Percentiles rank a stretch among this genome's conserved stretches.
phyloP scores from a whole-genome alignment of 352 stramenopile species.

The Pythium inflatum region DNA sequence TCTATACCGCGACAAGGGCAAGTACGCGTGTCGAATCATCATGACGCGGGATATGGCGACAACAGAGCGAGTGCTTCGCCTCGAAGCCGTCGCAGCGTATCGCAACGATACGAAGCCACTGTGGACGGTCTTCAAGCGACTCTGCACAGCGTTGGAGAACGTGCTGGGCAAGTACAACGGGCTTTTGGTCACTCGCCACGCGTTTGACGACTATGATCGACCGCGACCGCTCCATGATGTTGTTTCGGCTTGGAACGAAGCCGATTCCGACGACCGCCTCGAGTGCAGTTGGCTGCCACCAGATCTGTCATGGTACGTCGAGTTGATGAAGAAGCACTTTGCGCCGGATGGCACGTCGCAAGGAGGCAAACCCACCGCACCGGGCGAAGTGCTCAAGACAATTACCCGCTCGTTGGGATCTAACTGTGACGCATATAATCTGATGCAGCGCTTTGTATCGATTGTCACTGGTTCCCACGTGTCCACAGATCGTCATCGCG shows the following conservation, averaged over 20 bases:
- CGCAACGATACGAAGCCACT: not conserved
- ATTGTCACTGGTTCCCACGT: too few species aligned
- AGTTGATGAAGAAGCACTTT: not conserved
- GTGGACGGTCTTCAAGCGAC: conserved; percentile 12
- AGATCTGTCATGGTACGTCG: conserved; percentile 1
- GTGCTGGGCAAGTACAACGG: not conserved
- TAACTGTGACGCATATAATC: too few species aligned
- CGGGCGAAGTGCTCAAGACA: too few species aligned
- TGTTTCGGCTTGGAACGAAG: not conserved
- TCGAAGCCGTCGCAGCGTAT: conserved; percentile 1
- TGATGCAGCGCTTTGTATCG: too few species aligned
- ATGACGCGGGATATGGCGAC: not conserved
- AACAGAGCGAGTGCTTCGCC: not conserved
- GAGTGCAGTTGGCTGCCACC: conserved; percentile 11
- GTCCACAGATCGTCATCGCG: too few species aligned
- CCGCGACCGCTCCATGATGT: not conserved
- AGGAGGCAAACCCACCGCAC: too few species aligned
- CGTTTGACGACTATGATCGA: not conserved
- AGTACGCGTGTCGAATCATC: conserved; percentile 1
- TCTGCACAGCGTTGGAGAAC: not conserved
- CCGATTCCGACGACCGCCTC: not conserved
- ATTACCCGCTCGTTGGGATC: too few species aligned
- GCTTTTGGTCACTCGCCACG: not conserved
- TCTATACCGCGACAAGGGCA: not conserved
- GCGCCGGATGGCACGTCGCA: too few species aligned